These are phyloP conservation scores for Fonsecaea pugnacius DNA, from an alignment of 2,329 filamentous ascomycete genomes.

Conservation along the genomic window DNA sequence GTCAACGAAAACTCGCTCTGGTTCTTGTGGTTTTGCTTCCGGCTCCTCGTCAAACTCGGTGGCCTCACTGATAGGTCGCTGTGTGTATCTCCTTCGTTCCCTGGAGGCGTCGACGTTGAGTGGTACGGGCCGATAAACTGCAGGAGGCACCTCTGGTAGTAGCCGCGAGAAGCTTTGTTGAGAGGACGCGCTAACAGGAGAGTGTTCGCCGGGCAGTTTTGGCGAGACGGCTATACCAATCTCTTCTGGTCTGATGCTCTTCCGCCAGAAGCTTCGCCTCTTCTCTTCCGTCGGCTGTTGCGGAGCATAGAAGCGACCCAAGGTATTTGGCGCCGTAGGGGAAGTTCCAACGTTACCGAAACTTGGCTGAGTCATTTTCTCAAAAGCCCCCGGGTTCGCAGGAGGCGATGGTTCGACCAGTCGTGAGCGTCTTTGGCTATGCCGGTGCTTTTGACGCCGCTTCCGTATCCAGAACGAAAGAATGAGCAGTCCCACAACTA, in stretches of 20 bases:
- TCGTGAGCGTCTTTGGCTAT: conserved; percentile 45
- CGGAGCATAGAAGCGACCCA: conserved; percentile 32
- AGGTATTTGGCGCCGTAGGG: conserved; percentile 13
- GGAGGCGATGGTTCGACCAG: conserved; percentile 45
- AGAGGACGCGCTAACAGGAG: conserved; percentile 42
- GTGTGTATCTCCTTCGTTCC: conserved; percentile 26
- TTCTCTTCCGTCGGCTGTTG: conserved; percentile 31
- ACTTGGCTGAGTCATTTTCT: conserved; percentile 27
- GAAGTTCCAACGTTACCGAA: conserved; percentile 19
- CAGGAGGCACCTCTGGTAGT: conserved; percentile 43
- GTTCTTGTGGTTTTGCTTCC: conserved; percentile 9
- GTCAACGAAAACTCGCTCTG: conserved; percentile 30
- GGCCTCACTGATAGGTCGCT: conserved; percentile 39
- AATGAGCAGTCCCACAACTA: conserved; percentile 53
- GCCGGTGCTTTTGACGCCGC: conserved; percentile 33
- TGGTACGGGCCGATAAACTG: conserved; percentile 46
- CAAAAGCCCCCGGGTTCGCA: conserved; percentile 25
- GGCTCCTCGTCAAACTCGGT: conserved; percentile 48
- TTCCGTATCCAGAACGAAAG: conserved; percentile 44
- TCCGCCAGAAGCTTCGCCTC: conserved; percentile 39
- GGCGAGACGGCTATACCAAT: conserved; percentile 42
- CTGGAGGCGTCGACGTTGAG: conserved; percentile 34
- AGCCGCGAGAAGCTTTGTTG: conserved; percentile 46
- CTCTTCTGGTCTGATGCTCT: conserved; percentile 39
- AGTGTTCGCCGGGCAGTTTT: conserved; percentile 38